Evolutionary conservation across 441 rosid genomes (phyloP).

Genomic region (Pelargonium myrrhifolium): DNA sequence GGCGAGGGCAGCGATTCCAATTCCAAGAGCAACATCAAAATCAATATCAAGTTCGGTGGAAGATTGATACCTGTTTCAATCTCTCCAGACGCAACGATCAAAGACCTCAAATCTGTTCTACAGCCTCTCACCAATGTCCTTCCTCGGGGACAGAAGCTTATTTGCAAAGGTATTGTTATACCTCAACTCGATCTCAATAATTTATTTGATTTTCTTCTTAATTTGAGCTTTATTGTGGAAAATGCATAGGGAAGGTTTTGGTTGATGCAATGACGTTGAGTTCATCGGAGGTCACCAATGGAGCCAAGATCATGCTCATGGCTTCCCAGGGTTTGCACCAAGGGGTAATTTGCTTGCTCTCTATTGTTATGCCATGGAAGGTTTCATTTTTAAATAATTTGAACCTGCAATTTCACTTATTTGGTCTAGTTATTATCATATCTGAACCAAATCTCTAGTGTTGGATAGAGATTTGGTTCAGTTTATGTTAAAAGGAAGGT

Average conservation of each 20-base stretch:
- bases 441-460: not conserved
- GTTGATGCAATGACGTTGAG: constrained; percentile 51
- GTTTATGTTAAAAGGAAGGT: not conserved
- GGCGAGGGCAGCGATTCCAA: constrained; percentile 3
- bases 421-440: not conserved
- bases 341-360: constrained; percentile 46
- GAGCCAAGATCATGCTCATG: constrained; percentile 83
- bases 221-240: not conserved
- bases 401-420: not conserved
- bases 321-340: constrained; percentile 86
- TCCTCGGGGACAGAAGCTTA: constrained; percentile 89
- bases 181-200: not conserved
- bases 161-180: constrained; percentile 51
- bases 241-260: constrained; percentile 58
- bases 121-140: constrained; percentile 86
- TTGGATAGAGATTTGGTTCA: not conserved
- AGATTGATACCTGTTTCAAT: constrained; percentile 47
- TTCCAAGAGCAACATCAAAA: constrained; percentile 16
- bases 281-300: constrained; percentile 50
- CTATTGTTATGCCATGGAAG: not conserved
- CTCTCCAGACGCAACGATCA: constrained; percentile 40
- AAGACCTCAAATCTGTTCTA: constrained; percentile 60
- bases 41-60: constrained; percentile 67
- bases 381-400: not conserved
- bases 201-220: not conserved